Evolutionary conservation across 2,329 filamentous ascomycete species (phyloP).

Genomic region (Leptographium lundbergii): DNA sequence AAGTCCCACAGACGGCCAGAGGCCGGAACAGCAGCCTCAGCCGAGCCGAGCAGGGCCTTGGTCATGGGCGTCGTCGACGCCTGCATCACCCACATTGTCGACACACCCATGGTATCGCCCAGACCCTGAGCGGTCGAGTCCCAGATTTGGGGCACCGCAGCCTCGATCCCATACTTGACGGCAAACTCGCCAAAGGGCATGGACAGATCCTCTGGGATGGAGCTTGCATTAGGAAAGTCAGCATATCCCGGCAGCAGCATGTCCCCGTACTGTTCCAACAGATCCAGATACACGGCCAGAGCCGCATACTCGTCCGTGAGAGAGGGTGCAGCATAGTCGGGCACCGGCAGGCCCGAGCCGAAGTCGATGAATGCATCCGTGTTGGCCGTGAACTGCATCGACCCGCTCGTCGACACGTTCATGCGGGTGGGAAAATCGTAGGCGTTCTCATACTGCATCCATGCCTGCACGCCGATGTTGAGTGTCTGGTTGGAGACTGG

Average conservation of each 20-base stretch:
- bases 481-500: conserved; percentile 13
- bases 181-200: conserved; percentile 29
- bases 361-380: conserved; percentile 19
- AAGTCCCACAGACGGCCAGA: conserved; percentile 13
- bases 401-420: conserved; percentile 18
- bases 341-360: conserved; percentile 14
- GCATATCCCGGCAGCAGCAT: conserved; percentile 8
- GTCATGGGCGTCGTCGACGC: conserved; percentile 12
- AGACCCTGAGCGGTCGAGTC: conserved; percentile 9
- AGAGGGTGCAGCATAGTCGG: conserved; percentile 5
- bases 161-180: conserved; percentile 25
- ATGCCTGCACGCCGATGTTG: conserved; percentile 13
- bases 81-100: conserved; percentile 11
- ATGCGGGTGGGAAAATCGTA: conserved; percentile 20
- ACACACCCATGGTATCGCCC: conserved; percentile 11
- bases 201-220: conserved; percentile 30
- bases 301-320: conserved; percentile 2
- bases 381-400: conserved; percentile 12
- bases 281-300: conserved; percentile 8
- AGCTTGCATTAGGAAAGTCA: conserved; percentile 5
- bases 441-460: conserved; percentile 21
- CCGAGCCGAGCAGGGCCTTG: conserved; percentile 12
- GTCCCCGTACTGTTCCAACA: conserved; percentile 13
- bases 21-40: conserved; percentile 10
- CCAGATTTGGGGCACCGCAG: conserved; percentile 16